Conservation (phyloP, 768 basidiomycete genomes). For the Pleurotus djamor region DNA sequence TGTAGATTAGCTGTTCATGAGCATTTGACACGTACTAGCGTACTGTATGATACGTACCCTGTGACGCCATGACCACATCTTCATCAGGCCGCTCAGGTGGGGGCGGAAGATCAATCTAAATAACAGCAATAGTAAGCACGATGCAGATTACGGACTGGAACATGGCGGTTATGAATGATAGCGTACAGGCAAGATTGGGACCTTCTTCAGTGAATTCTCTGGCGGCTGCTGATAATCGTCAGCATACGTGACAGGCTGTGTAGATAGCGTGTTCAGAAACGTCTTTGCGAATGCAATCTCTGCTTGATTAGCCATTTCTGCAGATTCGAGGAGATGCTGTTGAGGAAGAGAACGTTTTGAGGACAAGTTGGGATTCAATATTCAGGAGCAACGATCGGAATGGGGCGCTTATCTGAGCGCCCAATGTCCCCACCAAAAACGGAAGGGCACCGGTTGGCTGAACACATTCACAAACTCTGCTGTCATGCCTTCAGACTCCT, state of each 20-base stretch:
- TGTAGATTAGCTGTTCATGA: neutral
- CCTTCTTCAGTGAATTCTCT: slow-evolving; percentile 59
- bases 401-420: neutral
- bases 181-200: slow-evolving; percentile 70
- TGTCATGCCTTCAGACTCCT: neutral
- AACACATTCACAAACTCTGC: neutral
- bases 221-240: slow-evolving; percentile 80
- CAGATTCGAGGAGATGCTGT: neutral
- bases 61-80: slow-evolving; percentile 21
- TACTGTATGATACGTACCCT: slow-evolving; percentile 21
- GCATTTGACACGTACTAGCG: slow-evolving; percentile 1
- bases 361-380: neutral
- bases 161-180: slow-evolving; percentile 2
- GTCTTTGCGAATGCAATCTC: slow-evolving; percentile 69
- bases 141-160: slow-evolving; percentile 11
- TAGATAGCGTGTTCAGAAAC: slow-evolving; percentile 59
- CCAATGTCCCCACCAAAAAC: neutral
- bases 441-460: neutral
- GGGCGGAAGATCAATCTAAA: slow-evolving; percentile 56
- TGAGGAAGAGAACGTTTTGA: neutral
- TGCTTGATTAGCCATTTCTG: slow-evolving; percentile 44
- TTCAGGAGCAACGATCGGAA: neutral
- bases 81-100: slow-evolving; percentile 49
- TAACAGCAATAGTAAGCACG: slow-evolving; percentile 6
- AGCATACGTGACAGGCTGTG: slow-evolving; percentile 64